These are phyloP conservation scores for Aspergillus asperescens DNA, from an alignment of 495 filamentous ascomycete genomes.

Conservation along the genomic window DNA sequence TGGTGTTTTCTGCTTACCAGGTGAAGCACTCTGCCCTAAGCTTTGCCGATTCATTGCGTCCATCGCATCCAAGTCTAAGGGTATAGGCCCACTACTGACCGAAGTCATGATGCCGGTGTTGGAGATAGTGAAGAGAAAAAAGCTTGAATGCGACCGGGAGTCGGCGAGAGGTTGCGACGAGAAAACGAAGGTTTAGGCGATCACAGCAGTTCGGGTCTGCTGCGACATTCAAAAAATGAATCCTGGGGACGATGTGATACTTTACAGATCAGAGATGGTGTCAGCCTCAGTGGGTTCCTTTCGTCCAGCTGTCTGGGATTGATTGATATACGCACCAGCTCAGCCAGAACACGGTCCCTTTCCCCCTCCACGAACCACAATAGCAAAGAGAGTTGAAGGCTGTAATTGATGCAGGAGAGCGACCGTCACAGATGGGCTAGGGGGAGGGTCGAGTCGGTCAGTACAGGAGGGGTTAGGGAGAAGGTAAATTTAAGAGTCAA, in stretches of 20 bases:
- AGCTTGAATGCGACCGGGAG: constrained; percentile 20
- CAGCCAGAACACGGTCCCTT: constrained; percentile 2
- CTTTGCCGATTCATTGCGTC: constrained; percentile 15
- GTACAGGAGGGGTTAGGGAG: background rate
- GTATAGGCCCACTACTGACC: constrained; percentile 16
- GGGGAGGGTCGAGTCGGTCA: too few relatives aligned
- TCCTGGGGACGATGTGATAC: background rate
- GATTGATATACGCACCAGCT: constrained; percentile 14
- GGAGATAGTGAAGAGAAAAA: background rate
- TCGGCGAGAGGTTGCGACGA: background rate
- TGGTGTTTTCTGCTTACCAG: constrained; percentile 12
- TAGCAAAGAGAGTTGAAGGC: constrained; percentile 3
- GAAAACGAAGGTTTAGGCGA: background rate
- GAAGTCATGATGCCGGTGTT: constrained; percentile 17
- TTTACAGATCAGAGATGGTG: constrained; percentile 12
- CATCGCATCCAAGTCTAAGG: constrained; percentile 14
- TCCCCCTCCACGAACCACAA: constrained; percentile 10
- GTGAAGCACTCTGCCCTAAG: constrained; percentile 9
- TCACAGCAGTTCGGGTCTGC: background rate
- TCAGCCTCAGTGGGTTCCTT: constrained; percentile 25
- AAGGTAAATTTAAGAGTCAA: background rate
- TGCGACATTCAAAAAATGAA: background rate
- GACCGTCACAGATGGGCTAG: background rate
- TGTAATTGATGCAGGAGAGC: background rate
- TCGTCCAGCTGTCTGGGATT: constrained; percentile 13